phyloP scores from a whole-genome alignment of 305 asterid species.

The Solanum hybrid region DNA sequence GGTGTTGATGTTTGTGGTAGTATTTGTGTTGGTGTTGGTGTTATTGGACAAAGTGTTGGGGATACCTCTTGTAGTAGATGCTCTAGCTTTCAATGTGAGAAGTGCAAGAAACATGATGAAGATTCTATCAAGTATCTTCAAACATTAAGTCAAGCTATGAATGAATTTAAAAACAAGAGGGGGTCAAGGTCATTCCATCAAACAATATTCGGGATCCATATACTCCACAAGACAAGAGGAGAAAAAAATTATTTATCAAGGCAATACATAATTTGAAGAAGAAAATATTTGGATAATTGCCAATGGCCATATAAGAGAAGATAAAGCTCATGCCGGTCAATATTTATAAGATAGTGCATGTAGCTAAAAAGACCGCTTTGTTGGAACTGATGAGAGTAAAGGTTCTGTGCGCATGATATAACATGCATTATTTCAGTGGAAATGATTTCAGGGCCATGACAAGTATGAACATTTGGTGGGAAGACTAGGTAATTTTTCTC shows the following conservation, averaged over 20 bases:
- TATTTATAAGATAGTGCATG: neutral
- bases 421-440: no score
- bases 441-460: no score
- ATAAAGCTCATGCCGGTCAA: neutral
- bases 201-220: neutral
- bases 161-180: neutral
- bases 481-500: no score
- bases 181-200: neutral
- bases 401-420: no score
- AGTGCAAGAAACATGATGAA: neutral
- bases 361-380: neutral
- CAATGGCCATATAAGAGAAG: neutral
- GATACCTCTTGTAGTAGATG: neutral
- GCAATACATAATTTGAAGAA: no score
- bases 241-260: neutral
- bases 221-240: neutral
- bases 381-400: no score
- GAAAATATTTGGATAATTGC: neutral
- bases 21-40: neutral
- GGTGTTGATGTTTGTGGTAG: neutral
- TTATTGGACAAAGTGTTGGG: neutral
- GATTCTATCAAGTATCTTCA: neutral
- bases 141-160: neutral
- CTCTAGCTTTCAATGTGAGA: neutral
- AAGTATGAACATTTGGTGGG: no score